Evolutionary conservation across 2,329 filamentous ascomycete genomes (phyloP), one percentile per base, ranked within the genome.

Genomic region (Ceratocystis variospora): DNA sequence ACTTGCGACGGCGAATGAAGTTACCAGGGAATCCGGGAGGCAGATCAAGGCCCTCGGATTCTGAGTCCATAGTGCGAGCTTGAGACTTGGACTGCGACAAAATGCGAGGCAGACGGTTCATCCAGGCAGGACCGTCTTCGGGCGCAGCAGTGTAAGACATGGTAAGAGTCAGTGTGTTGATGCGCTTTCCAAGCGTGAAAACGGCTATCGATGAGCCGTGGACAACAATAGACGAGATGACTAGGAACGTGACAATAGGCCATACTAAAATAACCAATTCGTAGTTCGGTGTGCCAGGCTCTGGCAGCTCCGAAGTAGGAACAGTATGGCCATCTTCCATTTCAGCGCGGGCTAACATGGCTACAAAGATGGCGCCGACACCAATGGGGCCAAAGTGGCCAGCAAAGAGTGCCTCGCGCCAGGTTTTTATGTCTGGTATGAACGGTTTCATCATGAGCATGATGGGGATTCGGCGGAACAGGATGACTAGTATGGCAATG

Each of bases 201-300:
- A 99, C 94, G 4, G 94, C 94, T 71, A 99, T 88, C 0, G 94
- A 97, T n/a, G 94, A 97, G 25, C 94, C 94, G 72, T 99, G 94
- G 0, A 99, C 90, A 46, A 97, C 77, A 71, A 99, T 99, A 12
- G 94, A 99, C 2, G 89, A 83, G 64, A 99, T 89, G 68, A 99
- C 93, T 72, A 99, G 79, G 76, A 99, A 99, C 0, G 90, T 90
- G 0, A 89, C 90, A 67, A 99, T 92, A 0, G 94, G 94, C 94
- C 94, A 99, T 61, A 99, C 95, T 33, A 96, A 78, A 65, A 89
- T 83, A 63, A 97, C 86, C 41, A 96, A 80, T 41, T 84, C 82
- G 70, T 87, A 88, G 66, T 87, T 77, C 0, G 82, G 80, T 1
- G 80, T 76, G 6, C 77, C 77, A 0, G 78, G 73, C 0, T 83